phyloP scores from a whole-genome alignment of 805 yeast genomes.

The Starmerella floris region DNA sequence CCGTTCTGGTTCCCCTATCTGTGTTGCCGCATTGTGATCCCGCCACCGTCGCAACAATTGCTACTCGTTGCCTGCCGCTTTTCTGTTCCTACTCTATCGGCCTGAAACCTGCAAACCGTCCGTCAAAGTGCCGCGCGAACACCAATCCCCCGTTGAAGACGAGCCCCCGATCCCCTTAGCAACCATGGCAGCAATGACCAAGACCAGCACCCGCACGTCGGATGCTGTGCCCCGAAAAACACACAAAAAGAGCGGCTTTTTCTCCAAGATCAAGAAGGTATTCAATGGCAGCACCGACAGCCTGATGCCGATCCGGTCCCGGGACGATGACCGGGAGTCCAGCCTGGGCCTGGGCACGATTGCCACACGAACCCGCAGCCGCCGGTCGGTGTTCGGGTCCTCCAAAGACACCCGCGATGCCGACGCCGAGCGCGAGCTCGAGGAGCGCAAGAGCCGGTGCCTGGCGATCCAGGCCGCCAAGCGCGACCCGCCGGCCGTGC shows the following conservation, averaged over 20 bases:
- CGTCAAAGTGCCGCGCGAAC: too few relatives aligned
- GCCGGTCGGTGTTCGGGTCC: conserved; percentile 10
- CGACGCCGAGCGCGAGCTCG: conserved; percentile 16
- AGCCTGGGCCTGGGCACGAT: conserved; percentile 8
- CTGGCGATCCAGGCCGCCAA: conserved; percentile 23
- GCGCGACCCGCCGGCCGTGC: conserved; percentile 23
- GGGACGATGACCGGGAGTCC: neutral
- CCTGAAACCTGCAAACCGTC: too few relatives aligned
- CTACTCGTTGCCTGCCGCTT: too few relatives aligned
- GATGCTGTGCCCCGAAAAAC: neutral
- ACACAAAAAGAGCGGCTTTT: conserved; percentile 12
- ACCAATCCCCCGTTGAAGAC: too few relatives aligned
- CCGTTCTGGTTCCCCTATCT: too few relatives aligned
- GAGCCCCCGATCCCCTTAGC: too few relatives aligned
- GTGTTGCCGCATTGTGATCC: too few relatives aligned
- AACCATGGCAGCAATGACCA: neutral
- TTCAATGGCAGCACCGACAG: conserved; percentile 3
- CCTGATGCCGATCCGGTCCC: neutral
- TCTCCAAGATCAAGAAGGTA: conserved; percentile 12
- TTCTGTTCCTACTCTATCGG: too few relatives aligned
- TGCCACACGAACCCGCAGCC: conserved; percentile 15
- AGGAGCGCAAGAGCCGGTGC: conserved; percentile 20
- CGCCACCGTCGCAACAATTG: too few relatives aligned
- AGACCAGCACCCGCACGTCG: neutral
- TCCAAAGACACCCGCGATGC: conserved; percentile 5